Conservation (phyloP, 2,329 filamentous ascomycete genomes). For the Diaporthe vexans region DNA sequence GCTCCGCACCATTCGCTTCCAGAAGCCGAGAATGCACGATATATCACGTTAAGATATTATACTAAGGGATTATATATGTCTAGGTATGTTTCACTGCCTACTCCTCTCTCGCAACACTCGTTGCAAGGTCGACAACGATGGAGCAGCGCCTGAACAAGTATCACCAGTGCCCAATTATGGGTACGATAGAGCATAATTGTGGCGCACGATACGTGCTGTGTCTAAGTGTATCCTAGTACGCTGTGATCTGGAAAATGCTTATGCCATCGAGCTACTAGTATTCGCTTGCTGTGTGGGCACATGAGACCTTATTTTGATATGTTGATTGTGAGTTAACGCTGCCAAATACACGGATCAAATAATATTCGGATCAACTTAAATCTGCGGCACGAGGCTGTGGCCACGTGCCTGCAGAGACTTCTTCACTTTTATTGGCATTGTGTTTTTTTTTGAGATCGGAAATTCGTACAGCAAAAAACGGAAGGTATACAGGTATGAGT, state of each 20-base stretch:
- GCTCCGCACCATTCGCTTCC: not conserved
- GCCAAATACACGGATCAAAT: not conserved
- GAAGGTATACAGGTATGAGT: no score
- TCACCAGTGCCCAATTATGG: not conserved
- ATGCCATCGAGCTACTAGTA: not conserved
- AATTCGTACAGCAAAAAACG: no score
- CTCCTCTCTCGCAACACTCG: not conserved
- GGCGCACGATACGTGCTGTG: no score
- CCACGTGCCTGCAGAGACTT: no score
- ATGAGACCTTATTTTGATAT: not conserved
- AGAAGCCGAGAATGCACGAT: not conserved
- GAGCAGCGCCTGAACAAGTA: not conserved
- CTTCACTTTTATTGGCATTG: no score
- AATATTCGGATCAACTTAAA: not conserved
- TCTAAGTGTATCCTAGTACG: not conserved
- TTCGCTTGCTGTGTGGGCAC: not conserved
- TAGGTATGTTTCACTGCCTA: not conserved
- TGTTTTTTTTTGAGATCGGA: no score
- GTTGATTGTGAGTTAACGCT: not conserved
- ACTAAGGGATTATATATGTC: not conserved
- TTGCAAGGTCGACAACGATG: not conserved
- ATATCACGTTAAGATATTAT: not conserved
- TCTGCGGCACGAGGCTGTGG: no score
- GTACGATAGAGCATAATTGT: not conserved
- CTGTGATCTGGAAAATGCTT: not conserved